Base-by-base conservation (phyloP, 805 yeast genomes). In the Candida easanensis region DNA sequence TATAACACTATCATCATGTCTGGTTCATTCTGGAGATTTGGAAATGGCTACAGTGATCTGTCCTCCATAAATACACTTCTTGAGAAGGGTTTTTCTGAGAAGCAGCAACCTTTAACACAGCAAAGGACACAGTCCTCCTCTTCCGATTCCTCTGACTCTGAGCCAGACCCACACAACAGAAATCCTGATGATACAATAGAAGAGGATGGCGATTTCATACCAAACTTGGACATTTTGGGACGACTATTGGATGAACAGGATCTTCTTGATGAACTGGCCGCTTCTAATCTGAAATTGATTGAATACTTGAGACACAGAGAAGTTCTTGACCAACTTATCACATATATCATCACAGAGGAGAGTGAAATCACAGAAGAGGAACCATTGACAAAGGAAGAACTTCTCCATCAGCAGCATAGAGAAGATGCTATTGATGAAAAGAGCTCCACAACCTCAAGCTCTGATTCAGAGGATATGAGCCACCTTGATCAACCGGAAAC, bases 301-400 rank as follows among this genome's bases (percentile, higher is more conserved):
- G 93, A 88, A 55, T 82, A 82, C 55, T 69, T 93, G 42, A 74
- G 91, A 49, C 87, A 86, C 57, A 89, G 93, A 14, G 85, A 81
- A 41, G 79, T 88, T 14, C 62, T 91, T 46, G 74, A 71, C 40
- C 78, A 79, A 44, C 73, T 91, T 45, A 79, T 91, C 23, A 79
- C 82, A 31, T 80, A 79, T 54, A 75, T 89, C 33, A 79, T 80
- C 13, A 39, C 51, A 16, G 45, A 43, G 33, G 33, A 43, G 46
- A 20, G 46, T 5, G 51, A 48, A 20, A 51, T 33, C 18, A 18
- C 41, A 17, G 47, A 38, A n/a, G 46, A 41, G 26, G 45, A 40
- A 27, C 46, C 39, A 15, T 13, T 21, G n/a, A 30, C 31, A 14
- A 38, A 21, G 3, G 43, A 37, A 14, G 36, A 30, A 7, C n/a